Evolutionary conservation across 2,329 filamentous ascomycete genomes (phyloP).

Genomic region (Penicillium sp.): DNA sequence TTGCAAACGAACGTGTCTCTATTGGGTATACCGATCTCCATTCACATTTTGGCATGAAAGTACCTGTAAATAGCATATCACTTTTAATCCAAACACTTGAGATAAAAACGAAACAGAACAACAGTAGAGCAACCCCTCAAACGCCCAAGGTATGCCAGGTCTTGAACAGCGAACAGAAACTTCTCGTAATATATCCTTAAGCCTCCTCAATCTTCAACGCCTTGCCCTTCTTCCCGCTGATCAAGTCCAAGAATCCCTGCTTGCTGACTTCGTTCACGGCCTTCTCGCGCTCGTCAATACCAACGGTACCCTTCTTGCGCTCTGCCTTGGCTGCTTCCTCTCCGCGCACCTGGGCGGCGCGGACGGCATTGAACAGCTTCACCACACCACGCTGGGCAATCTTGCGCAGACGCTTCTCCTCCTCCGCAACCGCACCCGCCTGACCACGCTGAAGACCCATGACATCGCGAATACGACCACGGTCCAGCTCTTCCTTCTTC

Average conservation of each 20-base stretch:
- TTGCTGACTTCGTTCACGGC: constrained; percentile 93
- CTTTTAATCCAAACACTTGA: too few relatives aligned
- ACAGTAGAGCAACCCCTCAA: too few relatives aligned
- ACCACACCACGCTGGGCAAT: constrained; percentile 88
- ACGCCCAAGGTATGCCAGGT: too few relatives aligned
- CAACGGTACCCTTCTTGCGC: constrained; percentile 64
- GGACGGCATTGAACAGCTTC: constrained; percentile 90
- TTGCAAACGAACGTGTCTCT: too few relatives aligned
- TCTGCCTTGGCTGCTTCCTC: constrained; percentile 61
- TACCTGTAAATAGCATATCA: too few relatives aligned
- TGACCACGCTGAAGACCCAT: constrained; percentile 53
- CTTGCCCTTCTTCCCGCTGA: constrained; percentile 52
- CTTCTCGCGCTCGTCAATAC: constrained; percentile 70
- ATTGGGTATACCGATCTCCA: too few relatives aligned
- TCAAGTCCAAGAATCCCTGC: constrained; percentile 89
- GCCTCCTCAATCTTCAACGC: constrained; percentile 39
- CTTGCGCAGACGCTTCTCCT: constrained; percentile 73
- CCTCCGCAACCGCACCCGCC: constrained; percentile 51
- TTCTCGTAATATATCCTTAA: too few relatives aligned
- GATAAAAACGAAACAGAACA: too few relatives aligned
- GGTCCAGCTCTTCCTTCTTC: constrained; percentile 69
- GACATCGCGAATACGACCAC: constrained; percentile 80
- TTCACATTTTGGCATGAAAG: too few relatives aligned
- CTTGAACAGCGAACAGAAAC: too few relatives aligned
- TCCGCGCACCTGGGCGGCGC: constrained; percentile 82